These are phyloP conservation scores for Mycosphaerella sp. DNA, from an alignment of 2,329 filamentous ascomycete genomes.

Conservation along the genomic window DNA sequence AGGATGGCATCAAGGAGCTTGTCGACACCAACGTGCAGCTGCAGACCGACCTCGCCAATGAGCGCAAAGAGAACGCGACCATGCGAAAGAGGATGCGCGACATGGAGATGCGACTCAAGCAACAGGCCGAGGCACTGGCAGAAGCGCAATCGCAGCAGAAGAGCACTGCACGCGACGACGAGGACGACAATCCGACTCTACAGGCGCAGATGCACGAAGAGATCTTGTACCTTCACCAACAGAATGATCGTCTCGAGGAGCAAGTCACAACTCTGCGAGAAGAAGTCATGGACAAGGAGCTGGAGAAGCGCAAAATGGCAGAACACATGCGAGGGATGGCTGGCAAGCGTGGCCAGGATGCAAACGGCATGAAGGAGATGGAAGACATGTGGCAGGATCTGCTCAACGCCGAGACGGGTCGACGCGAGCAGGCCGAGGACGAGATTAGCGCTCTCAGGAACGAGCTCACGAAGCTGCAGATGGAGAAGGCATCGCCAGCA, in stretches of 20 bases:
- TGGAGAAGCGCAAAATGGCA: constrained; percentile 77
- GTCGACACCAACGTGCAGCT: constrained; percentile 96
- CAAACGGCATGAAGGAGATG: constrained; percentile 33
- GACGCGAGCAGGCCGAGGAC: constrained; percentile 83
- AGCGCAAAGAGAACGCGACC: constrained; percentile 84
- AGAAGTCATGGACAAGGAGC: constrained; percentile 71
- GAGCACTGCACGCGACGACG: constrained; percentile 26
- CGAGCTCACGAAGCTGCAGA: constrained; percentile 56
- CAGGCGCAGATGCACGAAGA: constrained; percentile 74
- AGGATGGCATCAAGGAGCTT: constrained; percentile 96
- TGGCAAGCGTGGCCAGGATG: constrained; percentile 28
- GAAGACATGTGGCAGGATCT: constrained; percentile 93
- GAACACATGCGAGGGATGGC: constrained; percentile 65
- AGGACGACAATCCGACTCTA: constrained; percentile 31
- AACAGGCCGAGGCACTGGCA: constrained; percentile 48
- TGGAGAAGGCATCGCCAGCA: constrained; percentile 41
- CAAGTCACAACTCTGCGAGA: constrained; percentile 76
- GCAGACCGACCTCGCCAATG: constrained; percentile 79
- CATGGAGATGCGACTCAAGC: constrained; percentile 69
- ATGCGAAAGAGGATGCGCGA: constrained; percentile 77
- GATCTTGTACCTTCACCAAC: constrained; percentile 73
- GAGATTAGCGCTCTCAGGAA: constrained; percentile 79
- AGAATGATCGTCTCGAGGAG: constrained; percentile 74
- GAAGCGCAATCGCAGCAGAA: constrained; percentile 42
- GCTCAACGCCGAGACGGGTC: constrained; percentile 81